Percentiles rank a stretch among this genome's conserved stretches.
Conservation (phyloP, 345 rosid genomes). For the Populus ilicifolia region DNA sequence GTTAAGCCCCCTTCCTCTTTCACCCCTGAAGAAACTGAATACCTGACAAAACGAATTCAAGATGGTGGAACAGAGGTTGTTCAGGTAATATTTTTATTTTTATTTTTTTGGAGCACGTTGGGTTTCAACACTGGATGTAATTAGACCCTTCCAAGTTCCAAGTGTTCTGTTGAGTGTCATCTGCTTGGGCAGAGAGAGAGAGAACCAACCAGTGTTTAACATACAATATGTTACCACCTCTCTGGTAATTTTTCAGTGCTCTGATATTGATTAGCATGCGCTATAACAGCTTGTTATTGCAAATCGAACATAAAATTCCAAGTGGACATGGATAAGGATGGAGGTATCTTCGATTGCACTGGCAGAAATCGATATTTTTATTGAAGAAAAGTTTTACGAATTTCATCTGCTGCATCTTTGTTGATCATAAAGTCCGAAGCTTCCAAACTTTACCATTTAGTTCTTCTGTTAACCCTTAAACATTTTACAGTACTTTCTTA, state of each 20-base stretch:
- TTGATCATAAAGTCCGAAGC: not conserved
- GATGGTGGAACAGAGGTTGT: slow-evolving; percentile 38
- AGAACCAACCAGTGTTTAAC: not conserved
- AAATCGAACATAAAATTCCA: not conserved
- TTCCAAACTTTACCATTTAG: not conserved
- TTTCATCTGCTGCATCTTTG: not conserved
- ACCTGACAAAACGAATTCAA: slow-evolving; percentile 32
- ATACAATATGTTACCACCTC: not conserved
- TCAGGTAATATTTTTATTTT: slow-evolving; percentile 11
- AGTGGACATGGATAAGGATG: not conserved
- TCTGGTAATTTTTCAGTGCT: not conserved
- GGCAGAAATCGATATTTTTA: not conserved
- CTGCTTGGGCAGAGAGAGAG: not conserved
- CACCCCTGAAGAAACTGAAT: slow-evolving; percentile 28
- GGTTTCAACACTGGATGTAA: not conserved
- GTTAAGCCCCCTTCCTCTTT: slow-evolving; percentile 30
- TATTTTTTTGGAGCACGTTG: not conserved
- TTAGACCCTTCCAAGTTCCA: not conserved
- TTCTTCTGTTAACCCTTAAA: not conserved
- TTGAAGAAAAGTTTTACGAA: not conserved
- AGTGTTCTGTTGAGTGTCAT: not conserved
- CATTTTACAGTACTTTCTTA: not conserved
- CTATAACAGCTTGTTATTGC: not conserved
- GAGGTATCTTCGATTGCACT: not conserved
- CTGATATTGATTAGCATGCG: not conserved